Percentiles rank a stretch among this genome's conserved stretches.
Conservation (phyloP, 2,329 filamentous ascomycete genomes). For the Epichloe typhina region DNA sequence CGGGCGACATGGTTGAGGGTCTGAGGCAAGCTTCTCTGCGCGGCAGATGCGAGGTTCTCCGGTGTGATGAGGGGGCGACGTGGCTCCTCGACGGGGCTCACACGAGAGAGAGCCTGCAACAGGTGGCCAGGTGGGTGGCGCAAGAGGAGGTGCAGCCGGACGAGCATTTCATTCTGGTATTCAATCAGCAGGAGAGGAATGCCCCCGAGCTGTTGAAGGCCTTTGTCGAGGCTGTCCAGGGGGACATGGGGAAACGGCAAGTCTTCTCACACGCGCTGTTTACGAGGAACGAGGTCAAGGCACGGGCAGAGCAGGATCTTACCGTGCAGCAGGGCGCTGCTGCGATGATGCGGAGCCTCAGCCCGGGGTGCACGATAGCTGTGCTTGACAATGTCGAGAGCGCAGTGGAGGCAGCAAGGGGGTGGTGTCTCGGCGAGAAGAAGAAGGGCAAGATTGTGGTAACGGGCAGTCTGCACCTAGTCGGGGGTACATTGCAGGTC, state of each 20-base stretch:
- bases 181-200: conserved; percentile 86
- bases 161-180: conserved; percentile 49
- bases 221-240: conserved; percentile 43
- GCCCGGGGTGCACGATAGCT: conserved; percentile 29
- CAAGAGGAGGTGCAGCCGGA: conserved; percentile 23
- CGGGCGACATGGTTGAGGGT: conserved; percentile 43
- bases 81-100: conserved; percentile 88
- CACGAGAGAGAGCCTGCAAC: conserved; percentile 68
- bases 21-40: conserved; percentile 55
- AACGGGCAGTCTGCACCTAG: conserved; percentile 76
- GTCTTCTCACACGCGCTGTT: conserved; percentile 66
- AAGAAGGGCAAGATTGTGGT: conserved; percentile 43
- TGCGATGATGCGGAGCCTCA: conserved; percentile 42
- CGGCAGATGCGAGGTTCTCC: conserved; percentile 63
- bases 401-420: conserved; percentile 46
- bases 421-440: conserved; percentile 17
- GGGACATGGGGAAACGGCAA: conserved; percentile 21
- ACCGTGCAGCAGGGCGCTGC: conserved; percentile 57
- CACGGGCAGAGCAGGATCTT: conserved; percentile 20
- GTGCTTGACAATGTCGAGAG: conserved; percentile 59
- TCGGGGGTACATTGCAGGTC: conserved; percentile 64
- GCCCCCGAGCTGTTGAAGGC: conserved; percentile 49
- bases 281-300: conserved; percentile 53
- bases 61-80: conserved; percentile 33
- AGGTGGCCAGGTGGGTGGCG: conserved; percentile 68